phyloP scores from a whole-genome alignment of 768 basidiomycete genomes.

The Lactifluus echinatus region DNA sequence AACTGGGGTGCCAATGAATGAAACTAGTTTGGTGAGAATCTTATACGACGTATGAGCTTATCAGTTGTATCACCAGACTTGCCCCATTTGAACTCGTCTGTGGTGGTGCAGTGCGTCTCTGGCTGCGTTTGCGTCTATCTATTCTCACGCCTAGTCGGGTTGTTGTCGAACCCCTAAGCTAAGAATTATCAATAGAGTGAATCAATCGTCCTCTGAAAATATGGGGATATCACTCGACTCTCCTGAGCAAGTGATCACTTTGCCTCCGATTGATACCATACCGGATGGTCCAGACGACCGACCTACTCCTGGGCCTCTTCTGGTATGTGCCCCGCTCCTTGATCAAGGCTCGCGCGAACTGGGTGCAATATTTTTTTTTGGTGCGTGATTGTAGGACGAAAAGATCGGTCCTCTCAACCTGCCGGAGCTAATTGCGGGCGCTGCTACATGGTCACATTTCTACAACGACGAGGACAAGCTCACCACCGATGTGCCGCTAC shows the following conservation, averaged over 20 bases:
- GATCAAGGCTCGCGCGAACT: not conserved
- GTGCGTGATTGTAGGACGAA: slow-evolving; percentile 22
- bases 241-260: slow-evolving; percentile 31
- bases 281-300: slow-evolving; percentile 36
- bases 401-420: slow-evolving; percentile 29
- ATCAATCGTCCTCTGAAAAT: not conserved
- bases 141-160: too few relatives aligned
- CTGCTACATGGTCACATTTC: slow-evolving; percentile 55
- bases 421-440: slow-evolving; percentile 58
- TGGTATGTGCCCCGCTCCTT: slow-evolving; percentile 27
- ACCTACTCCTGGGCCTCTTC: slow-evolving; percentile 26
- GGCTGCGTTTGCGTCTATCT: too few relatives aligned
- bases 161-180: too few relatives aligned
- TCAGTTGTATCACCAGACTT: not conserved
- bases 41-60: not conserved
- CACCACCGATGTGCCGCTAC: slow-evolving; percentile 46
- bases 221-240: slow-evolving; percentile 39
- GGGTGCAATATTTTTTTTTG: not conserved
- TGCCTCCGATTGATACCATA: slow-evolving; percentile 34
- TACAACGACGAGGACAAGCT: slow-evolving; percentile 60
- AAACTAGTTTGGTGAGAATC: not conserved
- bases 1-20: not conserved
- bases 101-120: too few relatives aligned
- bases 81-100: not conserved
- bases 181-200: not conserved